Evolutionary conservation across 148 eudicot genomes (phyloP).

Genomic region (Tetragonia tetragonoides): DNA sequence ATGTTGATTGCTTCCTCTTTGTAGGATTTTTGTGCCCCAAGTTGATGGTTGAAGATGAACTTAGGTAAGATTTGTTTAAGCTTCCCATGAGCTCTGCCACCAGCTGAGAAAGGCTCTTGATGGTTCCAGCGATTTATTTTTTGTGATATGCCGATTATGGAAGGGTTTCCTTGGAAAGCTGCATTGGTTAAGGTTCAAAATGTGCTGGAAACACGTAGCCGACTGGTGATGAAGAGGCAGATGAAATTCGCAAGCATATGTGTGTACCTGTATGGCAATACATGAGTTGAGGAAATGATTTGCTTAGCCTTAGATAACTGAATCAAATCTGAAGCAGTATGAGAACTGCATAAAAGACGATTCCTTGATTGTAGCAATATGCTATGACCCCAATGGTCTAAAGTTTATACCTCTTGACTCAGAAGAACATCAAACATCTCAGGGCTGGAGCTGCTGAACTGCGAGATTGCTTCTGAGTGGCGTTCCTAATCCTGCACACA

Average conservation of each 20-base stretch:
- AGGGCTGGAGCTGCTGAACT: neutral
- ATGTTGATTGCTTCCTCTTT: neutral
- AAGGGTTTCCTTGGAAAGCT: neutral
- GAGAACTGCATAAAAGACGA: neutral
- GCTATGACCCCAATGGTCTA: neutral
- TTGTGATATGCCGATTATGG: neutral
- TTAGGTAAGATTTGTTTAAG: neutral
- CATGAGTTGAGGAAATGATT: neutral
- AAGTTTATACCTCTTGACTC: neutral
- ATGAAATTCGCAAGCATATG: neutral
- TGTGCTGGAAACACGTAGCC: neutral
- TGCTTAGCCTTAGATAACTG: neutral
- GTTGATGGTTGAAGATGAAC: neutral
- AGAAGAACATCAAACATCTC: neutral
- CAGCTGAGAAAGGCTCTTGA: neutral
- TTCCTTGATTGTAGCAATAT: neutral
- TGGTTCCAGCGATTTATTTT: neutral
- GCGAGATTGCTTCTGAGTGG: neutral
- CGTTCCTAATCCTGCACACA: neutral
- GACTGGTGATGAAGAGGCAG: neutral
- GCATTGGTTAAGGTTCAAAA: neutral
- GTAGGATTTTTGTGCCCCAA: no score
- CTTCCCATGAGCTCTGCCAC: neutral
- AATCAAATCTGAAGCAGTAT: neutral
- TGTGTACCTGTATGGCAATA: constrained; percentile 1